Conservation (phyloP, 768 basidiomycete genomes). For the Cubamyces lactineus region DNA sequence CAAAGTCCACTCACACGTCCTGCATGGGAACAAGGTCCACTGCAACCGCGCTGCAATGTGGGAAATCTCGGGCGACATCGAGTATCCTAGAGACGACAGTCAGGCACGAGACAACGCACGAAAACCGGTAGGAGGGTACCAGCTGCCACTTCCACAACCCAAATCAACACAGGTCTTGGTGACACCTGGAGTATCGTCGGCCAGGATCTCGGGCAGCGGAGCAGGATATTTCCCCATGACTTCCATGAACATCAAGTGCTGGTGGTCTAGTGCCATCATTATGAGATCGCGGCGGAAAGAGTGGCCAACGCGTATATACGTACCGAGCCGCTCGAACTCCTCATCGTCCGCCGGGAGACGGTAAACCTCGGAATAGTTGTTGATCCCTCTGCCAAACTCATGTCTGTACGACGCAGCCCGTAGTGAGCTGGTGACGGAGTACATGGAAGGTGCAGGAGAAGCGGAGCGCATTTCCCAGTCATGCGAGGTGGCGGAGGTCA, state of each 20-base stretch:
- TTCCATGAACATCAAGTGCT: constrained; percentile 65
- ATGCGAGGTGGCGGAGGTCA: constrained; percentile 59
- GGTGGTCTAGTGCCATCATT: constrained; percentile 52
- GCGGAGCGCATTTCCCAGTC: constrained; percentile 62
- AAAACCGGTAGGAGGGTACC: constrained; percentile 45
- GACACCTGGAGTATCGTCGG: constrained; percentile 57
- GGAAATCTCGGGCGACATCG: constrained; percentile 73
- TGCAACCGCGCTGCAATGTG: constrained; percentile 66
- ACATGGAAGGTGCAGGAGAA: constrained; percentile 71
- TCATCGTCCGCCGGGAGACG: constrained; percentile 79
- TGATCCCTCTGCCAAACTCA: constrained; percentile 71
- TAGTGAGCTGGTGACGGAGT: constrained; percentile 67
- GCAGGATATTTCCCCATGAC: constrained; percentile 71
- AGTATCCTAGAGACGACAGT: constrained; percentile 58
- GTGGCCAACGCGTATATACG: constrained; percentile 22
- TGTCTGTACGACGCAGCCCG: constrained; percentile 60
- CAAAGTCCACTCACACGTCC: constrained; percentile 51
- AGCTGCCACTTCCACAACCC: constrained; percentile 79
- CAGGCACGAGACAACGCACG: background rate
- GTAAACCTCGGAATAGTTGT: constrained; percentile 81
- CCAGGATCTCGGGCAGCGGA: constrained; percentile 59
- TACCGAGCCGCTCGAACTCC: constrained; percentile 71
- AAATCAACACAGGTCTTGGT: constrained; percentile 71
- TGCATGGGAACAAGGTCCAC: constrained; percentile 86
- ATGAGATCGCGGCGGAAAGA: background rate